Base-by-base conservation (phyloP, 2,329 filamentous ascomycete species). In the Graphiopsis chlorocephala region DNA sequence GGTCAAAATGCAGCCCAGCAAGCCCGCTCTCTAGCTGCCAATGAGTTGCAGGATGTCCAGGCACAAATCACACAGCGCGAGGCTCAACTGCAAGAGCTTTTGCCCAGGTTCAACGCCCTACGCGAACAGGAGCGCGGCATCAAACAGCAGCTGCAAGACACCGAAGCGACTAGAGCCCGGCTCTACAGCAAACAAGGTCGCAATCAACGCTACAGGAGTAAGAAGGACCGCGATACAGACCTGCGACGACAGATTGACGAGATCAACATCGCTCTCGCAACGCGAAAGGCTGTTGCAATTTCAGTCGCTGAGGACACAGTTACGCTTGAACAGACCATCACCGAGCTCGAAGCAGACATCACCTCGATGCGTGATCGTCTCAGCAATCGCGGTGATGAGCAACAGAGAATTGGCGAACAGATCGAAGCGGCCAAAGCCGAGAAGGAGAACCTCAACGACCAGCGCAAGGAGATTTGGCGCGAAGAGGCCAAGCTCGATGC, bases 121-220 rank as follows among this genome's bases (percentile, higher is more conserved):
- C 92, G 89, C 75, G 83, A 87, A 60, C 85, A 92, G 65, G 95
- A 97, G 74, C 84, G 85, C 17, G 84, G 86, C 17, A 82, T 91
- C 29, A 89, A 88, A 72, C 83, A 88, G 63, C 87, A 90, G 65
- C 83, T 98, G 12, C 90, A 93, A 55, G 84, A 90, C 58, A 90
- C 90, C 0, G 90, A 96, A 72, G 89, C 89, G 8, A 85, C 86
- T 5, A 85, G 91, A 48, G 88, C 90, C 68, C 88, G 93, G 42
- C 85, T 99, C 8, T 92, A 96, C 74, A 91, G 91, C 59, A 99
- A 99, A 77, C 94, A 99, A 78, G 92, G 90, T 50, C 89, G 94
- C 53, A 93, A 90, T 69, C 90, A 90, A 20, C 90, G 92, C 67
- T 99, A 97, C 78, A 90, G 85, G 73, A 96, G 88, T 76, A 97